Conservation (phyloP, 495 filamentous ascomycete genomes). For the Baudoinia panamericana region DNA sequence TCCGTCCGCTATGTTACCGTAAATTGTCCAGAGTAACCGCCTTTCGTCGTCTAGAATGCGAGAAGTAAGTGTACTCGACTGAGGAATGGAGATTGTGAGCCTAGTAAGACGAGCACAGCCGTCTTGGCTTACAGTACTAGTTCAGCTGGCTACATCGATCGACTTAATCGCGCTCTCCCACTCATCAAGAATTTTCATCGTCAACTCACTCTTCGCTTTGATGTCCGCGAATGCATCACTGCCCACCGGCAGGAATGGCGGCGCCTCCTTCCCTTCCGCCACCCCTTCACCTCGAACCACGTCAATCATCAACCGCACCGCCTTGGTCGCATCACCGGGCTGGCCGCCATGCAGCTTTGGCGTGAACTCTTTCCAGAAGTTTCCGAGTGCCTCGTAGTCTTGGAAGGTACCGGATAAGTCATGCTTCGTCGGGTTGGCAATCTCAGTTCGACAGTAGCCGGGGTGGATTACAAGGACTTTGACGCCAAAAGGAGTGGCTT, state of each 20-base stretch:
- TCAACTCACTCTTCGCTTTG: conserved; percentile 26
- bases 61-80: too few species aligned
- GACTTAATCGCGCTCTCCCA: conserved; percentile 25
- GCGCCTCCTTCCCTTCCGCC: conserved; percentile 23
- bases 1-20: too few species aligned
- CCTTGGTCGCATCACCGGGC: conserved; percentile 31
- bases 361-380: not conserved
- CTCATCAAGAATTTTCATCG: conserved; percentile 25
- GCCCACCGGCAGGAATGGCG: conserved; percentile 28
- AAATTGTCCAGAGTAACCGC: too few species aligned
- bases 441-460: conserved; percentile 19
- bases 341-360: conserved; percentile 16
- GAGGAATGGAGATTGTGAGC: too few species aligned
- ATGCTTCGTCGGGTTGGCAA: conserved; percentile 6
- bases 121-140: conserved; percentile 75
- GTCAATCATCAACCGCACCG: conserved; percentile 30
- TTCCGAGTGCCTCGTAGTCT: conserved; percentile 1
- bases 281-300: conserved; percentile 30
- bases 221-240: conserved; percentile 28
- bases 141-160: too few species aligned
- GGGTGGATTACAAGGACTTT: conserved; percentile 14
- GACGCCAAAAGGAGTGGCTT: conserved; percentile 2
- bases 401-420: not conserved
- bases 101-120: too few species aligned
- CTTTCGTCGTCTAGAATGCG: too few species aligned